Evolutionary conservation across 768 basidiomycete species (phyloP).

Genomic region (Tylopilus felleus): DNA sequence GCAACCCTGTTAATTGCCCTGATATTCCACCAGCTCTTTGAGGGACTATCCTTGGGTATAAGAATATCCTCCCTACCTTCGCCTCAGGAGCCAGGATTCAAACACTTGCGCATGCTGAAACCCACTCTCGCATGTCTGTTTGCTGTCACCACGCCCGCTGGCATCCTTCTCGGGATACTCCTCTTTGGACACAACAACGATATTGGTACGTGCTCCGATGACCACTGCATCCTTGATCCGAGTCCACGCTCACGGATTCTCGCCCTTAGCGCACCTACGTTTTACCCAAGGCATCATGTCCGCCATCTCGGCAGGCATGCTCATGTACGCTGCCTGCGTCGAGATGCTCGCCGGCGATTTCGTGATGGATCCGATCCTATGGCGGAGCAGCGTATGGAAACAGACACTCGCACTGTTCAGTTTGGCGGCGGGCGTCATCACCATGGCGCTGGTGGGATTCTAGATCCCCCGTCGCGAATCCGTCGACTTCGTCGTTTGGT

Average conservation of each 20-base stretch:
- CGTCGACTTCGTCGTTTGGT: not conserved
- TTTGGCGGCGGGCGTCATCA: slow-evolving; percentile 55
- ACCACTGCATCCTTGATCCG: not conserved
- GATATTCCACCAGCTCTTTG: slow-evolving; percentile 80
- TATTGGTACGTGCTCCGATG: slow-evolving; percentile 17
- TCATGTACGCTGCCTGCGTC: slow-evolving; percentile 78
- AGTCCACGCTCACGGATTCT: not conserved
- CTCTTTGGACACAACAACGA: slow-evolving; percentile 38
- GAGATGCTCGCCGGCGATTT: slow-evolving; percentile 89
- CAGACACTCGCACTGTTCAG: slow-evolving; percentile 59
- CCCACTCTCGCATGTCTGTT: slow-evolving; percentile 59
- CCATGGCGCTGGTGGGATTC: slow-evolving; percentile 59
- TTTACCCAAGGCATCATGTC: slow-evolving; percentile 73
- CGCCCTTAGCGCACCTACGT: slow-evolving; percentile 40
- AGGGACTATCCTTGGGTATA: slow-evolving; percentile 79
- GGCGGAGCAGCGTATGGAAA: slow-evolving; percentile 35
- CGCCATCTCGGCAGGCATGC: slow-evolving; percentile 79
- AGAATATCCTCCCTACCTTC: slow-evolving; percentile 69
- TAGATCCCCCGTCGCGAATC: not conserved
- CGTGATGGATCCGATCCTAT: slow-evolving; percentile 60
- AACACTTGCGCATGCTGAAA: slow-evolving; percentile 38
- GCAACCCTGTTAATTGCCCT: slow-evolving; percentile 74
- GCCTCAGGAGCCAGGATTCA: slow-evolving; percentile 18
- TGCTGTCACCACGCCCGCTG: slow-evolving; percentile 70
- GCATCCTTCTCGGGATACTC: slow-evolving; percentile 58